These are phyloP conservation scores for Mallotus japonicus DNA, from an alignment of 441 rosid species.

Conservation along the genomic window DNA sequence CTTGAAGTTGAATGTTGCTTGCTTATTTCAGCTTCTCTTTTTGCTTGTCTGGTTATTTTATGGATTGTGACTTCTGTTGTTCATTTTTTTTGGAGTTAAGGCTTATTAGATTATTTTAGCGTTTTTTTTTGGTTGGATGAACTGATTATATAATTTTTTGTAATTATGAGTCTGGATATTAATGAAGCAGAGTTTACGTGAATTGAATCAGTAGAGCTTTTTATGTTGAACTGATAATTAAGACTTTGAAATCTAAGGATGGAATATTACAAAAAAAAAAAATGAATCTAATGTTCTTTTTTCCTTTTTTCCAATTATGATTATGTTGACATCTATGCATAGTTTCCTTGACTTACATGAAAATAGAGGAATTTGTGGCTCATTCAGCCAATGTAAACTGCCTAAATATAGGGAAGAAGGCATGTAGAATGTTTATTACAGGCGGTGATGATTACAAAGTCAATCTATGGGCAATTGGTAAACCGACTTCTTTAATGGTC, in stretches of 20 bases:
- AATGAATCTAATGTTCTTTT: background rate
- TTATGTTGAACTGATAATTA: background rate
- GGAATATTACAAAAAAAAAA: background rate
- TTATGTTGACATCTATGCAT: constrained; percentile 8
- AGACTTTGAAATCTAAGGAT: constrained; percentile 1
- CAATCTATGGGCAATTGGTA: constrained; percentile 88
- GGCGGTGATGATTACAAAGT: constrained; percentile 89
- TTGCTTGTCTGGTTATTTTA: background rate
- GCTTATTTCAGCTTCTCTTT: constrained; percentile 12
- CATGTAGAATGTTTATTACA: constrained; percentile 61
- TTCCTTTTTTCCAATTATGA: background rate
- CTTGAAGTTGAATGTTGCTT: background rate
- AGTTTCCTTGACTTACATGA: constrained; percentile 41
- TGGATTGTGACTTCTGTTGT: constrained; percentile 1
- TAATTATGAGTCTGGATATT: background rate
- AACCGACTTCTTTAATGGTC: constrained; percentile 77
- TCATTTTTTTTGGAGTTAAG: constrained; percentile 3
- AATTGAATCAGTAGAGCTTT: background rate
- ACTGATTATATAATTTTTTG: background rate
- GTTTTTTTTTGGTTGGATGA: background rate
- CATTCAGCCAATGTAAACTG: constrained; percentile 81
- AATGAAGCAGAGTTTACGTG: background rate
- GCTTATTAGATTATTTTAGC: background rate
- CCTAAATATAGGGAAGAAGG: constrained; percentile 71
- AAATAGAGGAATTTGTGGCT: constrained; percentile 85